phyloP scores from a whole-genome alignment of 345 rosid species.

The Tarenaya hassleriana region DNA sequence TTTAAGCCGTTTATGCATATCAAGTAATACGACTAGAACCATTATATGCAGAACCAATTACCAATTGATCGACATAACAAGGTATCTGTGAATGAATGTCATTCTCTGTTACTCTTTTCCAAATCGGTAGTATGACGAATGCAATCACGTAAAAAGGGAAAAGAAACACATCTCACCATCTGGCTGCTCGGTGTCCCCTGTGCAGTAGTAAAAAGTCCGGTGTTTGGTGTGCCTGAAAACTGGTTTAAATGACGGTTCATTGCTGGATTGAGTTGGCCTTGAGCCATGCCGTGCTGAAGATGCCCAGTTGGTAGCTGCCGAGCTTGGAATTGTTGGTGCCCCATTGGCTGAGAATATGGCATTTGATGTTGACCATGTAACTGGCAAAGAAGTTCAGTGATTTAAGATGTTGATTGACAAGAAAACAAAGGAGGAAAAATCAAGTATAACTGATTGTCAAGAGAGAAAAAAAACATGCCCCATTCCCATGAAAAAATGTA shows the following conservation, averaged over 20 bases:
- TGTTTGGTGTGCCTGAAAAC: constrained; percentile 70
- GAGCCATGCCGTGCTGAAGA: constrained; percentile 75
- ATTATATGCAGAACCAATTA: not conserved
- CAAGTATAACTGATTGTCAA: not conserved
- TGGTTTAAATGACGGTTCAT: constrained; percentile 76
- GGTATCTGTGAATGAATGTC: not conserved
- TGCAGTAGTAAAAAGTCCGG: constrained; percentile 76
- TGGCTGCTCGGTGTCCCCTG: constrained; percentile 75
- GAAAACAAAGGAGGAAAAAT: not conserved
- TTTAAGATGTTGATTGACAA: not conserved
- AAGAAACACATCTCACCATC: constrained; percentile 49
- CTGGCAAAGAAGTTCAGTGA: constrained; percentile 17
- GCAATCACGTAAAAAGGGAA: constrained; percentile 2
- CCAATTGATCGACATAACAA: not conserved
- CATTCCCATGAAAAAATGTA: too few relatives aligned
- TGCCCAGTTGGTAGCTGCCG: constrained; percentile 75
- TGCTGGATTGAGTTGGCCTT: constrained; percentile 79
- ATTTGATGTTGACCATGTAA: constrained; percentile 85
- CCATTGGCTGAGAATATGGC: constrained; percentile 83
- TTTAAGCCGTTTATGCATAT: not conserved
- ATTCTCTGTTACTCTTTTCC: not conserved
- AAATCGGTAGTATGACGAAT: not conserved
- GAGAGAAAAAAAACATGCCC: not conserved
- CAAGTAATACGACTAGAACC: not conserved
- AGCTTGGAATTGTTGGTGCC: constrained; percentile 81